Evolutionary conservation across 768 basidiomycete species (phyloP).

Genomic region (Mycena indigotica): DNA sequence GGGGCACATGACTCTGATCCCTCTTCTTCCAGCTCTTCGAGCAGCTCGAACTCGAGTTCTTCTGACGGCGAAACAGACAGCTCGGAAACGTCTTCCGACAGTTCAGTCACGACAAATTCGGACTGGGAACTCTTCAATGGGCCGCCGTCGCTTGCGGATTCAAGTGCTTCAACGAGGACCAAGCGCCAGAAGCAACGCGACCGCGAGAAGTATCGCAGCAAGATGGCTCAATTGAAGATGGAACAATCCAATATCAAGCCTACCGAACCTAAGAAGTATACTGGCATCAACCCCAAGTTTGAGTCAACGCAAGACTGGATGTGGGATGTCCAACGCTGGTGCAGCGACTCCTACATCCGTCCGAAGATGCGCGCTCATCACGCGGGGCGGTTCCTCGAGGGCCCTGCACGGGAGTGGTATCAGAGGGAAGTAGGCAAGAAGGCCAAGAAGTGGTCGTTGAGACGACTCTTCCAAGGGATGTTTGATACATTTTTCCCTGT

Average conservation of each 20-base stretch:
- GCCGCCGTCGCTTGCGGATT: not conserved
- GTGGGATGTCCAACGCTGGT: constrained; percentile 7
- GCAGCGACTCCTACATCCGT: constrained; percentile 1
- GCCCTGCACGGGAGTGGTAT: constrained; percentile 10
- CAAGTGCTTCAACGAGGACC: constrained; percentile 1
- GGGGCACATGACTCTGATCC: not conserved
- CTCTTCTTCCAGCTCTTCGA: not conserved
- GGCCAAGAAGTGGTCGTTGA: constrained; percentile 11
- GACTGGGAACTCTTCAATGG: no score
- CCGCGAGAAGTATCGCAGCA: not conserved
- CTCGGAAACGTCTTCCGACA: no score
- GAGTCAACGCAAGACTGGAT: constrained; percentile 11
- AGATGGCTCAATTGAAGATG: constrained; percentile 7
- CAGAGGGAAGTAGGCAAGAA: constrained; percentile 6
- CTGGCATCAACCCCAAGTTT: constrained; percentile 8
- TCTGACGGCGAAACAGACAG: no score
- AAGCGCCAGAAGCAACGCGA: constrained; percentile 6
- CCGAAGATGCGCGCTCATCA: constrained; percentile 1
- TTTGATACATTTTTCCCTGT: constrained; percentile 21
- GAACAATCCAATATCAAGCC: constrained; percentile 20
- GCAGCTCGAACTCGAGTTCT: no score
- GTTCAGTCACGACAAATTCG: no score
- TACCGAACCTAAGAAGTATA: constrained; percentile 14
- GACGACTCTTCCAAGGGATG: constrained; percentile 8
- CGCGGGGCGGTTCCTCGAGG: not conserved